Percentiles rank a stretch among this genome's conserved stretches.
phyloP scores from a whole-genome alignment of 1,284 basidiomycete species.

The Wolfiporia cocos region DNA sequence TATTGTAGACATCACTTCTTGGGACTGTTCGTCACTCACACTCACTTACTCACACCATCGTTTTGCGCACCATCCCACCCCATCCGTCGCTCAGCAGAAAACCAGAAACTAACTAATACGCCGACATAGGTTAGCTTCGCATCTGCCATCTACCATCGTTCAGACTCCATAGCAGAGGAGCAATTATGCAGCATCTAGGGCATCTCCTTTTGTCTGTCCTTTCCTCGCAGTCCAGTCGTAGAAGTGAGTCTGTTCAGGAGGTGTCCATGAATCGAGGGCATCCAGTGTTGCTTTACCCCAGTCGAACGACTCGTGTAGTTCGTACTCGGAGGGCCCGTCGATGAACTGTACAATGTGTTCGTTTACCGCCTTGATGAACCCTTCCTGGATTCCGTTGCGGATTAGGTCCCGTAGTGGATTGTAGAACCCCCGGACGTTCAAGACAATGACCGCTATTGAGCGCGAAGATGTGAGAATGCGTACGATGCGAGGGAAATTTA shows the following conservation, averaged over 20 bases:
- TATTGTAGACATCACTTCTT: too few relatives aligned
- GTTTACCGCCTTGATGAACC: slow-evolving; percentile 69
- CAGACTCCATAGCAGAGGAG: neutral
- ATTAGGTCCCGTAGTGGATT: slow-evolving; percentile 74
- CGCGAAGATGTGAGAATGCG: neutral
- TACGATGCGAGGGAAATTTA: slow-evolving; percentile 2
- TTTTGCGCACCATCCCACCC: too few relatives aligned
- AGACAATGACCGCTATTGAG: slow-evolving; percentile 77
- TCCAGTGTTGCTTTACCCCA: slow-evolving; percentile 74
- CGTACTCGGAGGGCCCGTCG: slow-evolving; percentile 55
- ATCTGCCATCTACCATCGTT: neutral
- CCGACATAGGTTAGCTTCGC: neutral
- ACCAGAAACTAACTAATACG: neutral
- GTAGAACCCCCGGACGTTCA: slow-evolving; percentile 82
- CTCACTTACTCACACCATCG: too few relatives aligned
- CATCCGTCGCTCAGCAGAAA: too few relatives aligned
- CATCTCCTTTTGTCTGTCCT: slow-evolving; percentile 11
- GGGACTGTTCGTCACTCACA: too few relatives aligned
- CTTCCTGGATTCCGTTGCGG: slow-evolving; percentile 57
- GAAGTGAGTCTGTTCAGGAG: slow-evolving; percentile 13
- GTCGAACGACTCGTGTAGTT: slow-evolving; percentile 56
- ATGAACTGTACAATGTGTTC: slow-evolving; percentile 62
- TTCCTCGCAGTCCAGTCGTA: slow-evolving; percentile 25
- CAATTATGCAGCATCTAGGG: slow-evolving; percentile 2
- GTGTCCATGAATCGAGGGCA: slow-evolving; percentile 61